A percentile compares a stretch with the other conserved stretches of the same genome.
Conservation (phyloP, 495 filamentous ascomycete genomes). For the Haplographium delicatum region DNA sequence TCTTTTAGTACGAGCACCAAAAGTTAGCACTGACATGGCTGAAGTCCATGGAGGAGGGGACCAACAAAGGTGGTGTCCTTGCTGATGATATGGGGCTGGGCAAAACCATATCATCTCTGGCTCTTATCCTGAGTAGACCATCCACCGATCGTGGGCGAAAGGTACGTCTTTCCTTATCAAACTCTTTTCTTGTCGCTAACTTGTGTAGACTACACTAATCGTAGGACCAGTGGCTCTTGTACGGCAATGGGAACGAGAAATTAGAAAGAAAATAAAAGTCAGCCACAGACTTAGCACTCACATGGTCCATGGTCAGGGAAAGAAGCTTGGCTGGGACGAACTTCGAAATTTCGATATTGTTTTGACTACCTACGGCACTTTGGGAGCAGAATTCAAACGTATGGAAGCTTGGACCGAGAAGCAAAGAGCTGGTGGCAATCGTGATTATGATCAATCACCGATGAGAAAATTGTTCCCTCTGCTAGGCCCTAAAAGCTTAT, state of each 20-base stretch:
- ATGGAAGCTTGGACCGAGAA: conserved; percentile 35
- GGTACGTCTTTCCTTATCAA: conserved; percentile 9
- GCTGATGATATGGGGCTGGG: conserved; percentile 95
- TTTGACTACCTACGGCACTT: conserved; percentile 82
- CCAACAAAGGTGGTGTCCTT: conserved; percentile 76
- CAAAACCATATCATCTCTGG: conserved; percentile 86
- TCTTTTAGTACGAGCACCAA: conserved; percentile 63
- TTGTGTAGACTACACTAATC: conserved; percentile 72
- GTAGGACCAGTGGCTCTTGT: conserved; percentile 82
- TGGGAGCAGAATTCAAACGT: conserved; percentile 64
- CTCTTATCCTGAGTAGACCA: conserved; percentile 71
- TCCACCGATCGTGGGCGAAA: conserved; percentile 55
- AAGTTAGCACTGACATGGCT: conserved; percentile 80
- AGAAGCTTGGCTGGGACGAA: conserved; percentile 49
- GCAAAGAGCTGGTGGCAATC: conserved; percentile 26
- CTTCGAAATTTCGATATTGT: conserved; percentile 75
- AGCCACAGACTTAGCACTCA: conserved; percentile 53
- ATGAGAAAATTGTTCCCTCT: conserved; percentile 45
- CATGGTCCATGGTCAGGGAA: conserved; percentile 32
- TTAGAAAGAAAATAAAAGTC: conserved; percentile 61
- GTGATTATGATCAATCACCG: conserved; percentile 22
- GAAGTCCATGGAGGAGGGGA: conserved; percentile 71
- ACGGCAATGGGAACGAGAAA: conserved; percentile 87
- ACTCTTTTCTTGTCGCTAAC: not conserved
- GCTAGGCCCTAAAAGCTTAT: conserved; percentile 59